Conservation (phyloP, 495 filamentous ascomycete genomes). For the Parachaetomium inaequale region DNA sequence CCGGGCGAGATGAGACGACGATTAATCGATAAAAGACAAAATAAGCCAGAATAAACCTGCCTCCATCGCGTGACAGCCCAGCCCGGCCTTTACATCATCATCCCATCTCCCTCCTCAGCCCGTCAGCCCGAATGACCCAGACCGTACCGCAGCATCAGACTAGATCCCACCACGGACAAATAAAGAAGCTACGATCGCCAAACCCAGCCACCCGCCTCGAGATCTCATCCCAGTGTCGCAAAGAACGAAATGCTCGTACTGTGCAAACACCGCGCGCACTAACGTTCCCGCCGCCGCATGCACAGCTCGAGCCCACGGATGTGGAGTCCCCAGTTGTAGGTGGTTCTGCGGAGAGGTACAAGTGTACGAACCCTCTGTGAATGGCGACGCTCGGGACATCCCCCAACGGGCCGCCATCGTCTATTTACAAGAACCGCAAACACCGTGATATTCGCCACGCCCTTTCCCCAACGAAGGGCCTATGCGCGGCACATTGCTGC, state of each 20-base stretch:
- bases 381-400: background rate
- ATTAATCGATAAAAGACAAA: background rate
- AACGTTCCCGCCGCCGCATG: too few species aligned
- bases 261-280: background rate
- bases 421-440: too few species aligned
- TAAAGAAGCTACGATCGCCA: background rate
- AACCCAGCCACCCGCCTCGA: background rate
- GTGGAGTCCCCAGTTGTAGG: too few species aligned
- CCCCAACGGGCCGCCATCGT: too few species aligned
- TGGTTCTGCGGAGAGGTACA: too few species aligned
- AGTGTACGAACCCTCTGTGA: too few species aligned
- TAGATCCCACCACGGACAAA: background rate
- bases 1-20: background rate
- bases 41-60: background rate
- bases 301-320: too few species aligned
- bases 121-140: background rate
- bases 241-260: background rate
- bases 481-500: too few species aligned
- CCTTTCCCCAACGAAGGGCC: too few species aligned
- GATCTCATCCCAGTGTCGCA: background rate
- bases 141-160: background rate
- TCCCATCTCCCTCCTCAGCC: background rate
- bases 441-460: too few species aligned
- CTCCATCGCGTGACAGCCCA: background rate
- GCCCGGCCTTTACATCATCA: conserved; percentile 4